Evolutionary conservation across 2,329 filamentous ascomycete genomes (phyloP), one percentile per base, ranked within the genome.

Genomic region (Fusarium clavum): DNA sequence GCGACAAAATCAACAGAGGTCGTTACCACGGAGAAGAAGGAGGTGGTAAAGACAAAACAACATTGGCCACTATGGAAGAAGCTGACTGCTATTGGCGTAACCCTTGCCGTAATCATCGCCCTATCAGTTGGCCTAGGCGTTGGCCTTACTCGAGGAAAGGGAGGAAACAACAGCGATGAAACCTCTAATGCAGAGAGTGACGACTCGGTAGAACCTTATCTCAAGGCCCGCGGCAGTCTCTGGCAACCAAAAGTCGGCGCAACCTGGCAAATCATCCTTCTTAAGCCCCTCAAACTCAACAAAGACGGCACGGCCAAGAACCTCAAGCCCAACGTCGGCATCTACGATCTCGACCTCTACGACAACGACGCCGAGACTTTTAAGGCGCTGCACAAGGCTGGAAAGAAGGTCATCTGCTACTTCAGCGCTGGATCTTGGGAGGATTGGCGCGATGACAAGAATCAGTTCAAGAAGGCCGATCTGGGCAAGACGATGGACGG

Each of bases 371-470:
- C 60, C 4, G 54, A 68, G 16, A 77, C 77, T 3, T 76, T 91
- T 61, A 83, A 88, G 64, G 81, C 89, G 14, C 88, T 90, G 77
- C 81, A 85, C 60, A 87, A 86, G 53, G 77, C 80, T 8, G 86
- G 84, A 11, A 87, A 87, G 74, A 88, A 86, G 66, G 87, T 92
- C 57, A 90, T 93, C 62, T 94, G 91, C 81, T 94, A 94, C 79
- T 93, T 93, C 81, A 91, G 88, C 54, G 90, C 90, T 0, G 91
- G 91, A 2, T 90, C 87, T 10, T 92, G 86, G 72, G 91, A 94
- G 78, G 76, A 88, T 54, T 88, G 85, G 81, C 84, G 91, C 5
- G 79, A 83, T 1, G 91, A 93, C 75, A 83, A 84, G 20, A 75
- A 74, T 30, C 72, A 86, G 8, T 93, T 92, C 74, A 74, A 80